Conservation (phyloP, 306 rosid species). For the Begonia fuchsioides region DNA sequence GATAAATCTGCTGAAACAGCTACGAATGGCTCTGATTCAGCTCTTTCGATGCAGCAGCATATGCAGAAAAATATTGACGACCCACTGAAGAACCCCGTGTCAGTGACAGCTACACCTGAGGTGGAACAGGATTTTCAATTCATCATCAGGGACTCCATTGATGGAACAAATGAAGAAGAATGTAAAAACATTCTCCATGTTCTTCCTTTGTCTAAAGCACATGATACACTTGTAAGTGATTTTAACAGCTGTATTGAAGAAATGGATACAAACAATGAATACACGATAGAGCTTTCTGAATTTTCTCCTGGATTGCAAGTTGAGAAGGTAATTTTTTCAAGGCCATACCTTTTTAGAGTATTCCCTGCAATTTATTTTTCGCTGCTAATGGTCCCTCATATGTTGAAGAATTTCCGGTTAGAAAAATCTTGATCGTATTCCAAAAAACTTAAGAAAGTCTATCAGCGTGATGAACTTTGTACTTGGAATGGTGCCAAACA, state of each 20-base stretch:
- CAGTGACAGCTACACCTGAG: constrained; percentile 24
- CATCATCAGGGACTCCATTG: constrained; percentile 10
- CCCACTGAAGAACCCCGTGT: constrained; percentile 9
- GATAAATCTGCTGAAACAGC: constrained; percentile 10
- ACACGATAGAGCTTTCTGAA: constrained; percentile 17
- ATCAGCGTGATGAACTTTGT: no score
- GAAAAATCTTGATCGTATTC: no score
- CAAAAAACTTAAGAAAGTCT: no score
- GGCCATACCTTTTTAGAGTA: no score
- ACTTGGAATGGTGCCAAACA: no score
- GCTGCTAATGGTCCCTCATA: background rate
- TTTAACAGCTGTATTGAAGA: constrained; percentile 14
- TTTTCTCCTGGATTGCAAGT: constrained; percentile 20
- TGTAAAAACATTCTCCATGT: constrained; percentile 13
- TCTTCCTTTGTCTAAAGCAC: constrained; percentile 21
- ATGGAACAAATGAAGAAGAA: constrained; percentile 21
- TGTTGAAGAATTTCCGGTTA: background rate
- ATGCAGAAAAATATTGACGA: constrained; percentile 41
- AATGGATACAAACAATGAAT: constrained; percentile 18
- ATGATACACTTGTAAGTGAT: constrained; percentile 6
- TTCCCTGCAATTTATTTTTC: no score
- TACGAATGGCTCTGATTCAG: constrained; percentile 13
- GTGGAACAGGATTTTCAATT: constrained; percentile 20
- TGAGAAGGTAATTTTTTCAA: constrained; percentile 34
- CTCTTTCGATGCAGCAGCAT: constrained; percentile 11